phyloP scores from a whole-genome alignment of 495 filamentous ascomycete species.

The Terfezia claveryi region DNA sequence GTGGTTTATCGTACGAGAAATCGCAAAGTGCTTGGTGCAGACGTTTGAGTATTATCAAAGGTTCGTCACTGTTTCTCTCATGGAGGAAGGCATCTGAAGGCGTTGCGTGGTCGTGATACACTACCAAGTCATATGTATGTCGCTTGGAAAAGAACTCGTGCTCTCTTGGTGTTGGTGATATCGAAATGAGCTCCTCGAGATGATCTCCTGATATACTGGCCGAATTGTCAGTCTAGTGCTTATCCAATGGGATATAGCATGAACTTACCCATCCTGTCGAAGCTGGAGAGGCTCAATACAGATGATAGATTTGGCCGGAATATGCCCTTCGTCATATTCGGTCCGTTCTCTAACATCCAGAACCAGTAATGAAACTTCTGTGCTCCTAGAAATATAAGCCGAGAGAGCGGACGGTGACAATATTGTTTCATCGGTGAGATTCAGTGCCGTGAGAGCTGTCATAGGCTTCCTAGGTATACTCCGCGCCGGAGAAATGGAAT shows the following conservation, averaged over 20 bases:
- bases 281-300: constrained; percentile 75
- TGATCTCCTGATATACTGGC: constrained; percentile 59
- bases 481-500: constrained; percentile 7
- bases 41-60: constrained; percentile 39
- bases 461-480: constrained; percentile 11
- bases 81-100: constrained; percentile 29
- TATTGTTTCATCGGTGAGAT: constrained; percentile 35
- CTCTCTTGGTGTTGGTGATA: constrained; percentile 50
- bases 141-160: constrained; percentile 50
- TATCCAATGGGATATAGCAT: not conserved
- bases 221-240: not conserved
- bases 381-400: constrained; percentile 31
- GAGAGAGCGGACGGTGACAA: constrained; percentile 45
- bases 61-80: constrained; percentile 26
- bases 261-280: constrained; percentile 26
- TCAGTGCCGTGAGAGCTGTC: constrained; percentile 8
- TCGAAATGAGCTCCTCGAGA: constrained; percentile 56
- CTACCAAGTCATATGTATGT: constrained; percentile 61
- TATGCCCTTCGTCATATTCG: constrained; percentile 70
- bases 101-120: constrained; percentile 68
- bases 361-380: constrained; percentile 41
- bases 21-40: constrained; percentile 61
- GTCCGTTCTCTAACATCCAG: constrained; percentile 72
- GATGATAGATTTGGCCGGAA: constrained; percentile 56
- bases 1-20: constrained; percentile 48